These are phyloP conservation scores for Fusarium pseudocircinatum DNA, from an alignment of 2,329 filamentous ascomycete species.

Conservation along the genomic window DNA sequence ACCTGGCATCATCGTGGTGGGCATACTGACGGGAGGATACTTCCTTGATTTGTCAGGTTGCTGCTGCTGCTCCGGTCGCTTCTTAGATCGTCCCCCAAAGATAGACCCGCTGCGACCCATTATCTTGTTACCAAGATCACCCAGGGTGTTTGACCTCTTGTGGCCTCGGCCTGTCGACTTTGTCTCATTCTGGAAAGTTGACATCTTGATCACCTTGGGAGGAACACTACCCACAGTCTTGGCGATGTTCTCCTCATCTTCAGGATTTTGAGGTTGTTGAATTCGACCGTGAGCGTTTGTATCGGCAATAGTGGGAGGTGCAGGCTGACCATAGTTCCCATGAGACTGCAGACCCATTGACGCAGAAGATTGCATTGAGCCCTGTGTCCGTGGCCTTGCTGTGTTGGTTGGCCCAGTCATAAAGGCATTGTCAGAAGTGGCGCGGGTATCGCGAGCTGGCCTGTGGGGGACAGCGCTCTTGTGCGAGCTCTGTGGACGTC, in stretches of 20 bases:
- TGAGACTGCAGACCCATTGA: constrained; percentile 73
- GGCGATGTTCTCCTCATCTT: constrained; percentile 74
- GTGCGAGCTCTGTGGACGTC: constrained; percentile 61
- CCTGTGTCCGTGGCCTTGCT: constrained; percentile 80
- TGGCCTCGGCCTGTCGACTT: constrained; percentile 66
- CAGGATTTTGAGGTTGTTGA: constrained; percentile 72
- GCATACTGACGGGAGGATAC: constrained; percentile 94
- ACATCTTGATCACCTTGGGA: constrained; percentile 66
- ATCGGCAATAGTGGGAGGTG: constrained; percentile 84
- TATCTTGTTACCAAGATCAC: constrained; percentile 82
- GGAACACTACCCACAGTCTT: constrained; percentile 69
- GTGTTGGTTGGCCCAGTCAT: constrained; percentile 55
- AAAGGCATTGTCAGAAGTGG: constrained; percentile 53
- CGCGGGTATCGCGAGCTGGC: constrained; percentile 49
- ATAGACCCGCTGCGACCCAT: constrained; percentile 86
- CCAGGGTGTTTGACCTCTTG: constrained; percentile 79
- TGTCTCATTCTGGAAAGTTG: constrained; percentile 64
- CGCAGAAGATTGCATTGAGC: constrained; percentile 75
- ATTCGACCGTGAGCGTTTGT: constrained; percentile 92
- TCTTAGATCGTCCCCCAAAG: constrained; percentile 71
- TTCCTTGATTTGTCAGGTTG: constrained; percentile 71
- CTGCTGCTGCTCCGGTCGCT: constrained; percentile 57
- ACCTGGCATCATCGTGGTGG: constrained; percentile 70
- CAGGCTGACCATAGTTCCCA: constrained; percentile 84
- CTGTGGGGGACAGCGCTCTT: constrained; percentile 45